Evolutionary conservation across 169 alveolate genomes (phyloP), one percentile per base, ranked within the genome.

Genomic region (Eimeria necatrix): DNA sequence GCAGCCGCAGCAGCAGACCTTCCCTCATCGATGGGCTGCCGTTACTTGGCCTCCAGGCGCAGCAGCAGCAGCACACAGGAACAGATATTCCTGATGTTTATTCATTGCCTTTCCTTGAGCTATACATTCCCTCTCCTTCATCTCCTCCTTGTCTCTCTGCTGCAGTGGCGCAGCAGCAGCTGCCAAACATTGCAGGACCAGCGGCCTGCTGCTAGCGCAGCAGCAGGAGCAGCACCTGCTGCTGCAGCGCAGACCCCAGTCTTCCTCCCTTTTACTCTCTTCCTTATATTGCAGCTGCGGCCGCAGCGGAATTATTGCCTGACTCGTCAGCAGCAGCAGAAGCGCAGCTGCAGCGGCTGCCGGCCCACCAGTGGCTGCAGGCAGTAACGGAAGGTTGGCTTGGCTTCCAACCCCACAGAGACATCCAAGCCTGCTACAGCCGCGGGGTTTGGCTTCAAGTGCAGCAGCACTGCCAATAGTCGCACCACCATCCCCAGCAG

Each of bases 1-100:
- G 89, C 89, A 20, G 89, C 84, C 26, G 89, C 89, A 51, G 89
- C 89, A 51, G 71, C 89, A 51, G 84, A 26, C 4, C 89, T 64
- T 80, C 18, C 14, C 18, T 53, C 87, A 76, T 76, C 87, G 87
- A 76, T 60, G 20, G 46, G 87, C 64, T 76, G 68, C 87, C 46
- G 51, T 1, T 4, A 20, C 49, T 4, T 80, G 89, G 71, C 89
- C 53, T 51, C 71, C 68, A 52, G 89, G 68, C 18, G 48, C 64
- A 48, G 71, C 84, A 41, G 84, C 84, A 41, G 87, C 68, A 76
- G 87, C 64, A 18, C 9, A n/a, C 14, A 76, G 87, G 87, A 5
- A 4, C 48, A 41, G 0, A 46, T 48, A 20, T n/a, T 4, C 48
- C 87, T 41, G 6, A 10, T 76, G 46, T 48, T 41, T 49, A 9